A percentile compares a stretch with the other conserved stretches of the same genome.
Conservation (phyloP, 2,329 filamentous ascomycete species). For the Ceratocystis papillata region DNA sequence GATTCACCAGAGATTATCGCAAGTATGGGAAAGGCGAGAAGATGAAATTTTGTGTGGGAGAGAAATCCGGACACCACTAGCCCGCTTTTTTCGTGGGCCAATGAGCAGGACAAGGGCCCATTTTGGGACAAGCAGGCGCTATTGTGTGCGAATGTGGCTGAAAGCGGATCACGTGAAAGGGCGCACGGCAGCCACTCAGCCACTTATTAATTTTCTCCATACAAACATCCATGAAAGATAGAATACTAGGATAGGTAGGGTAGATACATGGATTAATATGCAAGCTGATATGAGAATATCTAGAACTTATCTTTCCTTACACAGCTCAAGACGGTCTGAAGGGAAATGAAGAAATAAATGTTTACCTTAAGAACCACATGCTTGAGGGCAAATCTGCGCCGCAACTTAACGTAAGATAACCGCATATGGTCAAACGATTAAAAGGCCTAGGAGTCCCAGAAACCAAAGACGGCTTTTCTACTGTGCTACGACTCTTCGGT, state of each 20-base stretch:
- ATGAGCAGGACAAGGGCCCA: slow-evolving; percentile 24
- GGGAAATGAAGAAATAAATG: neutral
- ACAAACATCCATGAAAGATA: neutral
- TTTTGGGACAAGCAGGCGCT: slow-evolving; percentile 17
- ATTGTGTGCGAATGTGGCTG: slow-evolving; percentile 23
- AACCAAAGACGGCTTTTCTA: too few relatives aligned
- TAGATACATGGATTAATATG: neutral
- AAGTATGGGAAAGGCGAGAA: slow-evolving; percentile 25
- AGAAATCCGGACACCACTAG: slow-evolving; percentile 25
- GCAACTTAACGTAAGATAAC: neutral
- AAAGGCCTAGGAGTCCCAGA: too few relatives aligned
- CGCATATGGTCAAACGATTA: neutral
- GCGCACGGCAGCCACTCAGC: slow-evolving; percentile 22
- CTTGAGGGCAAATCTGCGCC: neutral
- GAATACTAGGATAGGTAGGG: neutral
- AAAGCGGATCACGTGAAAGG: slow-evolving; percentile 22
- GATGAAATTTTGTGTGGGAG: slow-evolving; percentile 38
- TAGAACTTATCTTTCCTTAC: neutral
- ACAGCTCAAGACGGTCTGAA: neutral
- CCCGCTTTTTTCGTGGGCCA: slow-evolving; percentile 25
- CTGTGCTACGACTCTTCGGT: neutral
- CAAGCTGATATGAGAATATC: neutral
- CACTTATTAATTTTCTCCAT: slow-evolving; percentile 12
- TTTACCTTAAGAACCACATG: slow-evolving; percentile 4
- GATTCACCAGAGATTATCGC: slow-evolving; percentile 28